Evolutionary conservation across 1,284 basidiomycete species (phyloP), one percentile per base, ranked within the genome.

Genomic region (Papiliotrema laurentii): DNA sequence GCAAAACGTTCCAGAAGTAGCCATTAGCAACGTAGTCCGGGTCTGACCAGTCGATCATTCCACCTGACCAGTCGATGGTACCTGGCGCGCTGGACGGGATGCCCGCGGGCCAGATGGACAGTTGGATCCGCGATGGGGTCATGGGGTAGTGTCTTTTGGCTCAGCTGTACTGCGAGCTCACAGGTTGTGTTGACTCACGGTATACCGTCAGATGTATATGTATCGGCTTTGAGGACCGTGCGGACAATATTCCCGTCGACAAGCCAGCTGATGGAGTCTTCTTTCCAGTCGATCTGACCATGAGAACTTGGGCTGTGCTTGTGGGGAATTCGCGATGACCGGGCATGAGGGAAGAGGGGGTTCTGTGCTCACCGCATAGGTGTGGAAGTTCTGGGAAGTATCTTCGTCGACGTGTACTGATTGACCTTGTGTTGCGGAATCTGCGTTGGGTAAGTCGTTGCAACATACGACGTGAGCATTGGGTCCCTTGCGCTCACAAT

Each of bases 91-190:
- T 78, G 7, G 75, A 64, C 36, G 76, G 49, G 61, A 85, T 83
- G 33, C 87, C 87, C 2, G 84, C 84, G 19, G 87, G 83, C 87
- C 88, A 90, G 51, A 89, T 61, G 48, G 84, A 87, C 51, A 90
- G 71, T 69, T 90, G 85, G 31, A 90, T 78, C 37, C 85, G 81
- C 16, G 85, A 81, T 1, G 88, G 87, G 1, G 87, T 88, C 48
- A 73, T 80, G 4, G 88, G 88, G 71, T 82, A 90, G 48, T 82
- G 73, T 50, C 65, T 64, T 22, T 26, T 4, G 6, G 38, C 16
- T 27, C 27, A 31, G 19, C 16, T 10, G 18, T 28, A 16, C 26
- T 21, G 13, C 25, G 39, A 31, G 10, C 22, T 41, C 16, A 11
- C 16, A 22, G 13, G 7, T 5, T 10, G 14, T 11, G 36, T 11